A percentile compares a stretch with the other conserved stretches of the same genome.
Evolutionary conservation across 1,139 yeast genomes (phyloP).

Genomic region (Pichia sp.): DNA sequence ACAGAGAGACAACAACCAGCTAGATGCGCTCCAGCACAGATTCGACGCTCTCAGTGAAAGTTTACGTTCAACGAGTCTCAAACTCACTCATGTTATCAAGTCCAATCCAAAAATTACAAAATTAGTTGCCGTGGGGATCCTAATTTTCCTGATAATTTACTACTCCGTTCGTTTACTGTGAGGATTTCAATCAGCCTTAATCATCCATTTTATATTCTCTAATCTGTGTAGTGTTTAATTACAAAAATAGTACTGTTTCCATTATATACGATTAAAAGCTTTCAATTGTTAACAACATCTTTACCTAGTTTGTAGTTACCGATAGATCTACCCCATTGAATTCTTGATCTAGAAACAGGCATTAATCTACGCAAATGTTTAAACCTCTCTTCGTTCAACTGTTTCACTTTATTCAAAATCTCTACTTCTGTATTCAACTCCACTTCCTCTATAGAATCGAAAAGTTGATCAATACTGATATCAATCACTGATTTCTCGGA

Average conservation of each 20-base stretch:
- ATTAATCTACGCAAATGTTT: slow-evolving; percentile 82
- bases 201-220: neutral
- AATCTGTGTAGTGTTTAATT: neutral
- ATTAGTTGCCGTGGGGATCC: slow-evolving; percentile 51
- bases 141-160: slow-evolving; percentile 60
- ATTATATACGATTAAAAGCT: no score
- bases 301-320: slow-evolving; percentile 85
- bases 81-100: slow-evolving; percentile 52
- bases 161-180: slow-evolving; percentile 37
- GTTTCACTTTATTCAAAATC: slow-evolving; percentile 57
- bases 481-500: slow-evolving; percentile 29
- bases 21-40: slow-evolving; percentile 52
- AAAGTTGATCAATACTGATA: slow-evolving; percentile 31
- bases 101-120: slow-evolving; percentile 52
- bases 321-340: slow-evolving; percentile 93
- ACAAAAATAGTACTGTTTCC: no score
- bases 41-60: slow-evolving; percentile 54
- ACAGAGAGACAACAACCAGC: slow-evolving; percentile 42
- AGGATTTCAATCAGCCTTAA: slow-evolving; percentile 32
- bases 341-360: slow-evolving; percentile 85
- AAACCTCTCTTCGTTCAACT: slow-evolving; percentile 72
- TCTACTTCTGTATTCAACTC: slow-evolving; percentile 58
- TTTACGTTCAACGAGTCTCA: slow-evolving; percentile 59
- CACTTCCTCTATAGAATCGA: slow-evolving; percentile 44
- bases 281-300: slow-evolving; percentile 55